Evolutionary conservation across 139 green algal species (phyloP), one percentile per base, ranked within the genome.

Genomic region (Yamagishiella unicocca): DNA sequence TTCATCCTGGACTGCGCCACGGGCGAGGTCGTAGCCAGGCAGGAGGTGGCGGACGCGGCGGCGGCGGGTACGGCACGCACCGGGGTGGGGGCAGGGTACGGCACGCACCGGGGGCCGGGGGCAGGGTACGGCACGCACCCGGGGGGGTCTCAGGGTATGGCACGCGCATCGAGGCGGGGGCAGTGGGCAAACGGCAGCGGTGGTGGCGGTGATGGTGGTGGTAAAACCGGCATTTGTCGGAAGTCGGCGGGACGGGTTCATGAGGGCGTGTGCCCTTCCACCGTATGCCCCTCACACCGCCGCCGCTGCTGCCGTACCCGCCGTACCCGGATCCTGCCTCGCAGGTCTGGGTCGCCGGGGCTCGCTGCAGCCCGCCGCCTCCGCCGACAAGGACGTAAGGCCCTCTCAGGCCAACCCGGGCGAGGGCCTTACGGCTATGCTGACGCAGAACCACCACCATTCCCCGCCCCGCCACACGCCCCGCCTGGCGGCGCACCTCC

Each of bases 1-100:
- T 84, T 87, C 88, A 88, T 91, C 17, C 50, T 91, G 27, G 88
- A 91, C 62, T 86, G 74, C 64, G 88, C 88, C 37, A 85, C 77
- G 9, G 88, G 88, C 0, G 82, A 91, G 74, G 88, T 88, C 74
- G 72, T 64, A 27, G 77, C 77, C 2, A 37, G 14, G 27, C 55
- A 73, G 77, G 37, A 12, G 38, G 54, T 27, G 35, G 77, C 77
- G 37, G 77, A 74, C 58, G 38, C 12, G 77, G 55, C 54, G 55
- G 76, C 76, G 33, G 54, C 43, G 42, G 72, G 71, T 78, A 46
- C 19, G 67, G 5, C 38, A 61, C n/a, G n/a, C n/a, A n/a, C n/a
- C n/a, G n/a, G 38, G 22, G 70, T n/a, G 70, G 37, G 38, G 70
- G 37, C 14, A n/a, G n/a, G n/a, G n/a, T n/a, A n/a, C n/a, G n/a